These are phyloP conservation scores for Metschnikowia amazonensis DNA, from an alignment of 805 yeast genomes.

Conservation along the genomic window DNA sequence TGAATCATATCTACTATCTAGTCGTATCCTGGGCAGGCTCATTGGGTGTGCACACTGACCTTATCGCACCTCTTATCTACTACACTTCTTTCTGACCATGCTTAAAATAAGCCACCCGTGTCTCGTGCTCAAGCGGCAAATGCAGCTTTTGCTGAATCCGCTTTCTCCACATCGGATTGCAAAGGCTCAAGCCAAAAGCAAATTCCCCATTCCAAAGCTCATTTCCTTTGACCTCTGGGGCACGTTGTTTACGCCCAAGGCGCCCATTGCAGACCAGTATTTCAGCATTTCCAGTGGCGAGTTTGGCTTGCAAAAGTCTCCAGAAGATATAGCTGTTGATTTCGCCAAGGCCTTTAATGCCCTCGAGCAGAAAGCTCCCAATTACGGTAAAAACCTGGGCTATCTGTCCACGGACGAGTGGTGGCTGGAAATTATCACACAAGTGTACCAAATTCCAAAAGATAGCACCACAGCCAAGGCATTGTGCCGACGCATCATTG, in stretches of 20 bases:
- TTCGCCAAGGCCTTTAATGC: conserved; percentile 33
- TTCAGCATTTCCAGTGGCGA: conserved; percentile 40
- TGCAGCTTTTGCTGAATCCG: conserved; percentile 13
- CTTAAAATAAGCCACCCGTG: not conserved
- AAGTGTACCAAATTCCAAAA: conserved; percentile 37
- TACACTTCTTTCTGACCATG: conserved; percentile 1
- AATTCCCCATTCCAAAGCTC: conserved; percentile 40
- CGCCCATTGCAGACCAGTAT: conserved; percentile 54
- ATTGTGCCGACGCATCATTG: conserved; percentile 45
- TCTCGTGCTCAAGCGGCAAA: not conserved
- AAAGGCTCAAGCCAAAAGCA: conserved; percentile 13
- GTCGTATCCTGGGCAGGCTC: no score
- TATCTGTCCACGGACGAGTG: conserved; percentile 37
- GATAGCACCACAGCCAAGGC: conserved; percentile 23
- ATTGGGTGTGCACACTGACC: conserved; percentile 1
- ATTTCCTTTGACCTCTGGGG: conserved; percentile 68
- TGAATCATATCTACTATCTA: no score
- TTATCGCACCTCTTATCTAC: conserved; percentile 4
- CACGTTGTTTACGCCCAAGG: conserved; percentile 56
- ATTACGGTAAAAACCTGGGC: conserved; percentile 51
- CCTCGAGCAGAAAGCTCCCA: conserved; percentile 45
- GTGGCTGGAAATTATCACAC: conserved; percentile 55
- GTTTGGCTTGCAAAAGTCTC: conserved; percentile 38
- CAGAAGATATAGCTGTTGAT: conserved; percentile 22
- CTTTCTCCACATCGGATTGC: conserved; percentile 14